Conservation (phyloP, 306 rosid genomes). For the Castanea sativa region DNA sequence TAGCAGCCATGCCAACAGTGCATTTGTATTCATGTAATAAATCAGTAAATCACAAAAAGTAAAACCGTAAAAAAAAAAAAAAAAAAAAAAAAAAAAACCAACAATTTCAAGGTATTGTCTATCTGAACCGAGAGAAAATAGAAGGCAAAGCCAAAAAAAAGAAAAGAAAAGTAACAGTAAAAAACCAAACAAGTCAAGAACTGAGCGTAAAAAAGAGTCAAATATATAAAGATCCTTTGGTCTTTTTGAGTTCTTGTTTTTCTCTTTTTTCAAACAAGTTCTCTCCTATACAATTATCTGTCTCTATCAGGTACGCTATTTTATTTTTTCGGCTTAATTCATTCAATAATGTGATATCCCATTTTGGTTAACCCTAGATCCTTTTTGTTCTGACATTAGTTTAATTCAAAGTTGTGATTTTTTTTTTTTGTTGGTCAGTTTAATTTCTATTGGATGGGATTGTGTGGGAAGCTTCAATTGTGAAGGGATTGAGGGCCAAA, state of each 20-base stretch:
- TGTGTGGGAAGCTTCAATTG: conserved; percentile 21
- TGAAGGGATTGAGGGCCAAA: conserved; percentile 11
- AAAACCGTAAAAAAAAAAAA: neutral
- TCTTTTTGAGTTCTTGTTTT: conserved; percentile 6
- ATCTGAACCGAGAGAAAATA: no score
- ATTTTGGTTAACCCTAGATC: conserved; percentile 47
- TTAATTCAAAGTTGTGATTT: neutral
- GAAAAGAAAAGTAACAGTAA: neutral
- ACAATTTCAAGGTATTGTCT: neutral
- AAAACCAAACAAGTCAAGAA: neutral
- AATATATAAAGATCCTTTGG: conserved; percentile 13
- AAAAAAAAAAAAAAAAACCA: neutral
- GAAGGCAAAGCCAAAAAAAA: neutral
- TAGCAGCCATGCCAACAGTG: neutral
- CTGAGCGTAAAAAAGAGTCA: conserved; percentile 19
- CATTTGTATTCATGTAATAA: no score
- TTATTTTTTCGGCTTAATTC: neutral
- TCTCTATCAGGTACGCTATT: conserved; percentile 46
- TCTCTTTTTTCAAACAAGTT: neutral
- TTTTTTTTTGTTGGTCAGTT: conserved; percentile 7
- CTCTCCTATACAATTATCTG: conserved; percentile 1
- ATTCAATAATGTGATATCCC: conserved; percentile 16
- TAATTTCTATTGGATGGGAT: conserved; percentile 13
- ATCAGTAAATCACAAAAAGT: no score
- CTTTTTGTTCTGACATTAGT: conserved; percentile 13